Evolutionary conservation across 768 basidiomycete genomes (phyloP).

Genomic region (Rhodosporidiobolus odoratus): DNA sequence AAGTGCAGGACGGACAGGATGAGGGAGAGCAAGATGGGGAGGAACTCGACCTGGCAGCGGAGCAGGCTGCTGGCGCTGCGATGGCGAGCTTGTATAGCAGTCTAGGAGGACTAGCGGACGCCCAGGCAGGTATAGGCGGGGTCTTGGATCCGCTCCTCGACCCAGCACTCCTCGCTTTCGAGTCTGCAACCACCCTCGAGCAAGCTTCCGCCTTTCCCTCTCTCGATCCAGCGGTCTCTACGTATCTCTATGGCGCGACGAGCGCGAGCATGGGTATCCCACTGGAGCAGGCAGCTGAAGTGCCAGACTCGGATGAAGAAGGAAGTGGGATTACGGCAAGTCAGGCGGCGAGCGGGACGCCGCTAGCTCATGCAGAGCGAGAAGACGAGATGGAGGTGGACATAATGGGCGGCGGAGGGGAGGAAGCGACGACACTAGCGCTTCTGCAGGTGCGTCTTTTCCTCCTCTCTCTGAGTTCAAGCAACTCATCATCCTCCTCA

Average conservation of each 20-base stretch:
- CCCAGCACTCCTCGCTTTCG: neutral
- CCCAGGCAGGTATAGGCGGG: neutral
- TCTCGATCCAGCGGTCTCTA: neutral
- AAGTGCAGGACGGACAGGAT: neutral
- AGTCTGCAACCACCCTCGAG: too few species aligned
- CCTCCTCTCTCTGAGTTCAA: neutral
- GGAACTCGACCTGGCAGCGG: neutral
- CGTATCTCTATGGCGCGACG: neutral
- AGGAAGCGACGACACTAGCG: neutral
- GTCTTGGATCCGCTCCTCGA: neutral
- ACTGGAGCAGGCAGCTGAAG: neutral
- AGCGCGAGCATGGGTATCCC: neutral
- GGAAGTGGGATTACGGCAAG: too few species aligned
- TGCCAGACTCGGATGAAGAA: slow-evolving; percentile 13
- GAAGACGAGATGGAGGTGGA: slow-evolving; percentile 3
- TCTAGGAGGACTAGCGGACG: neutral
- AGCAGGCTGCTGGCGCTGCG: neutral
- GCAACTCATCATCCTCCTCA: neutral
- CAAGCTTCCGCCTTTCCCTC: neutral
- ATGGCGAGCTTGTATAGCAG: neutral
- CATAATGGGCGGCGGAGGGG: neutral
- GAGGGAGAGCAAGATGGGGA: neutral
- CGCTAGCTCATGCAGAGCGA: neutral
- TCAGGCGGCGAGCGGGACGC: neutral
- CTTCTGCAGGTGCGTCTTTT: neutral